Evolutionary conservation across 2,329 filamentous ascomycete genomes (phyloP).

Genomic region (Aureobasidium sp.): DNA sequence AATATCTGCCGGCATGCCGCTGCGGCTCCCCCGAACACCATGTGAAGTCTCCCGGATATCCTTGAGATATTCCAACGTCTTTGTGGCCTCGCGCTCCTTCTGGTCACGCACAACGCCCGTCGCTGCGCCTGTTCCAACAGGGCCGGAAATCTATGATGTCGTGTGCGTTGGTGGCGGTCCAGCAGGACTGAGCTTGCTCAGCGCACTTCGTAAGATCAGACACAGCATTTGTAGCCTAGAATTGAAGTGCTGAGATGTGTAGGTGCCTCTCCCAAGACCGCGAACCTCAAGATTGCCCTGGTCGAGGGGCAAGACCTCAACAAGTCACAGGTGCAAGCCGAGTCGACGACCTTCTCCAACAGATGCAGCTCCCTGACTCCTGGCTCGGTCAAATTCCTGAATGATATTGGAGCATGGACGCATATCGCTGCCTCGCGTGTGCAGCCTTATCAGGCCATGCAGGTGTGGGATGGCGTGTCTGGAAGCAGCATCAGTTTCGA

Average conservation of each 20-base stretch:
- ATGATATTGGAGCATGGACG: constrained; percentile 73
- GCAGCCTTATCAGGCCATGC: constrained; percentile 91
- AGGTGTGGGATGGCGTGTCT: constrained; percentile 94
- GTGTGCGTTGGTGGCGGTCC: constrained; percentile 87
- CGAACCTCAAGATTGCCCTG: constrained; percentile 74
- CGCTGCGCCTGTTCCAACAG: neutral
- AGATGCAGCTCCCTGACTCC: constrained; percentile 93
- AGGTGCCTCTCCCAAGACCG: constrained; percentile 39
- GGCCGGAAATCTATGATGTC: constrained; percentile 79
- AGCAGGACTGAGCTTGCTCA: constrained; percentile 59
- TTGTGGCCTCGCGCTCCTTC: constrained; percentile 2
- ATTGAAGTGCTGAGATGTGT: neutral
- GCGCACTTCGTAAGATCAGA: constrained; percentile 32
- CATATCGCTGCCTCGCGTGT: constrained; percentile 66
- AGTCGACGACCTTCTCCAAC: constrained; percentile 73
- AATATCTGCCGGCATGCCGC: constrained; percentile 13
- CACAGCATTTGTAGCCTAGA: neutral
- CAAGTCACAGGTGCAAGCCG: constrained; percentile 59
- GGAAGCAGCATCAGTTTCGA: constrained; percentile 79
- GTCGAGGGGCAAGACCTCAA: constrained; percentile 82
- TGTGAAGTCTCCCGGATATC: constrained; percentile 13
- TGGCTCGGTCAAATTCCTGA: constrained; percentile 73
- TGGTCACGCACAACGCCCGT: constrained; percentile 5
- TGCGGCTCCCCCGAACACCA: constrained; percentile 14
- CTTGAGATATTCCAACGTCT: neutral